Percentiles rank a stretch among this genome's conserved stretches.
phyloP scores from a whole-genome alignment of 441 rosid species.

The Capsella rubella region DNA sequence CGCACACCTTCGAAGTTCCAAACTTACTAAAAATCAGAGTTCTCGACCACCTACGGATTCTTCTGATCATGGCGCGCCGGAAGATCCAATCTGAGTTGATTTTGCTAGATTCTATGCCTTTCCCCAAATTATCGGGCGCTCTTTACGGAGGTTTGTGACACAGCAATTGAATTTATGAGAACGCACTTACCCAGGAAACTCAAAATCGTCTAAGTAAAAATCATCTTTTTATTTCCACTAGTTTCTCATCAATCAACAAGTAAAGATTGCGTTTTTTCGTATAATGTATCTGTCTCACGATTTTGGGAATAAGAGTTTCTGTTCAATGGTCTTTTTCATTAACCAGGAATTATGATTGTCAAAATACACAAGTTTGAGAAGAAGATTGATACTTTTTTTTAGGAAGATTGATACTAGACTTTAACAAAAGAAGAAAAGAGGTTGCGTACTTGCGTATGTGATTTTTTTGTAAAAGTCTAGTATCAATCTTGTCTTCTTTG shows the following conservation, averaged over 20 bases:
- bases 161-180: neutral
- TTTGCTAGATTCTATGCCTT: neutral
- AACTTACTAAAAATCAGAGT: neutral
- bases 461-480: too few relatives aligned
- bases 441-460: slow-evolving; percentile 1
- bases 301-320: neutral
- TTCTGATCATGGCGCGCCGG: slow-evolving; percentile 10
- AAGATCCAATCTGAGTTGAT: slow-evolving; percentile 12
- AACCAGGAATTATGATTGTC: neutral
- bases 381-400: neutral
- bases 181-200: slow-evolving; percentile 5
- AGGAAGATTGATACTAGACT: neutral
- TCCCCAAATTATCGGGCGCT: neutral
- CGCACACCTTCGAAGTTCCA: neutral
- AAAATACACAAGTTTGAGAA: neutral
- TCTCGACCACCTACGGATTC: neutral
- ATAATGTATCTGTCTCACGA: neutral
- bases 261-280: slow-evolving; percentile 6
- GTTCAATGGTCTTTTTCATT: neutral
- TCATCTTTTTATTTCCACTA: neutral
- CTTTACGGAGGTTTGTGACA: neutral
- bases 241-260: neutral
- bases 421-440: slow-evolving; percentile 2
- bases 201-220: neutral
- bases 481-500: too few relatives aligned